phyloP scores from a whole-genome alignment of 495 filamentous ascomycete species.

The Chlorociboria aeruginascens region DNA sequence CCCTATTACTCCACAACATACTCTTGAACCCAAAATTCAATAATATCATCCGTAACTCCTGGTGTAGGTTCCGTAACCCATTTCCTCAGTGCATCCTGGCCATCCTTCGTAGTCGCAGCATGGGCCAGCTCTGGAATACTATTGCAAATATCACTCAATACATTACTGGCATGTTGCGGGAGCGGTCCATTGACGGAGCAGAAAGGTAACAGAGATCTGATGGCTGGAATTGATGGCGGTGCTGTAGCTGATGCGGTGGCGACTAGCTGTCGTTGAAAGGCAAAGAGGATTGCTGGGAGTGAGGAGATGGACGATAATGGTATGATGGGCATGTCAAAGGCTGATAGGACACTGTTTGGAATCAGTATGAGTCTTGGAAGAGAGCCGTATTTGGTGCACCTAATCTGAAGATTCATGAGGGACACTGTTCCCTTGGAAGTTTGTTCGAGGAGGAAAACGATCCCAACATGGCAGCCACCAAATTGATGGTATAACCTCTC shows the following conservation, averaged over 20 bases:
- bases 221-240: conserved; percentile 8
- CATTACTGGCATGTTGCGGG: conserved; percentile 29
- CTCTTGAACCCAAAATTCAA: conserved; percentile 39
- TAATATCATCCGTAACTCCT: conserved; percentile 18
- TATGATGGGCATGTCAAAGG: conserved; percentile 23
- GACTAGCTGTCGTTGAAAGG: conserved; percentile 15
- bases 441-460: conserved; percentile 41
- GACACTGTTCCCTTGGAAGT: conserved; percentile 16
- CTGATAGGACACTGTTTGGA: conserved; percentile 4
- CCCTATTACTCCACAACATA: conserved; percentile 11
- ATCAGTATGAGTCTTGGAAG: not conserved
- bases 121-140: conserved; percentile 35
- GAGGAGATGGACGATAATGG: conserved; percentile 20
- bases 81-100: conserved; percentile 24
- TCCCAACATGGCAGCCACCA: conserved; percentile 29
- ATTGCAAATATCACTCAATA: conserved; percentile 37
- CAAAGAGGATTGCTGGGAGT: conserved; percentile 18
- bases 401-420: conserved; percentile 32
- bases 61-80: conserved; percentile 24
- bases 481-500: conserved; percentile 33
- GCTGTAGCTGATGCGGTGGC: not conserved
- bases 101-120: conserved; percentile 23
- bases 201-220: conserved; percentile 31
- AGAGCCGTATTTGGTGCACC: conserved; percentile 11
- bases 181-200: conserved; percentile 28